phyloP scores from a whole-genome alignment of 2,329 filamentous ascomycete species.

The Cylindrodendrum hubeiense region DNA sequence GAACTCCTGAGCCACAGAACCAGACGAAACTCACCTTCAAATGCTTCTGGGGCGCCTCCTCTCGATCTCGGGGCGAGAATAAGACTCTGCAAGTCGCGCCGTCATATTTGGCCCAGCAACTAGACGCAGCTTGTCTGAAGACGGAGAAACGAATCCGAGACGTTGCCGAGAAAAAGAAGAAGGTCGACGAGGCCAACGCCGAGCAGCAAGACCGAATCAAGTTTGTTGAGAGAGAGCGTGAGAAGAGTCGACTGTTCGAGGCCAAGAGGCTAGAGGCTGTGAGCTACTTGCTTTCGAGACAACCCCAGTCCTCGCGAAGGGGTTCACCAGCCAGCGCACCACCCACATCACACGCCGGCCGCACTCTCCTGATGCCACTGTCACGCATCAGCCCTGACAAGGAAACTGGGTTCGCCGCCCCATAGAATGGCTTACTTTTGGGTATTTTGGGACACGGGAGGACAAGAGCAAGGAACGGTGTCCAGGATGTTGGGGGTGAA shows the following conservation, averaged over 20 bases:
- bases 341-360: constrained; percentile 22
- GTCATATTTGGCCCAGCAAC: constrained; percentile 54
- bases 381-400: constrained; percentile 41
- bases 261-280: constrained; percentile 60
- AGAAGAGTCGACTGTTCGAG: constrained; percentile 65
- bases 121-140: constrained; percentile 62
- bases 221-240: constrained; percentile 60
- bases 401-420: constrained; percentile 25
- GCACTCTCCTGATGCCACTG: constrained; percentile 31
- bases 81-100: constrained; percentile 51
- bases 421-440: constrained; percentile 13
- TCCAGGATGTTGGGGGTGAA: constrained; percentile 4
- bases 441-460: constrained; percentile 10
- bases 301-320: constrained; percentile 42
- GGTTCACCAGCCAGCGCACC: constrained; percentile 46
- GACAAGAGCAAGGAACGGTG: constrained; percentile 9
- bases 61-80: constrained; percentile 51
- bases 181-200: constrained; percentile 56
- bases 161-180: constrained; percentile 53
- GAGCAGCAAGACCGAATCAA: constrained; percentile 58
- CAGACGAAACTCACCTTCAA: constrained; percentile 64
- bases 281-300: constrained; percentile 51
- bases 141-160: constrained; percentile 60
- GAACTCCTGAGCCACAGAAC: constrained; percentile 55
- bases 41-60: constrained; percentile 69